phyloP scores from a whole-genome alignment of 1,284 basidiomycete species.

The Tilletiaria anomala region DNA sequence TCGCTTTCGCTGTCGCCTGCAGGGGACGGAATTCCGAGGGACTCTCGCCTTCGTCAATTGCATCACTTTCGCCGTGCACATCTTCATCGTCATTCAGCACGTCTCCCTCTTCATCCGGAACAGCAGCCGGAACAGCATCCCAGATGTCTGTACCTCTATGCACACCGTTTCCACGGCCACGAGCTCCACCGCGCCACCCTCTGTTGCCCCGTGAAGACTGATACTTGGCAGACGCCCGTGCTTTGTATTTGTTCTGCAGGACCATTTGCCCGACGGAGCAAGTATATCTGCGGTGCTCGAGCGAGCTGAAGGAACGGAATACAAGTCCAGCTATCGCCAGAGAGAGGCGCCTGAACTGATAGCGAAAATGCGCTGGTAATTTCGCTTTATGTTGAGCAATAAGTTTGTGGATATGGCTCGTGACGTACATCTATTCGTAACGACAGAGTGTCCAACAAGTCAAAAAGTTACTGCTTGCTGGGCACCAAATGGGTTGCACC shows the following conservation, averaged over 20 bases:
- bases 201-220: conserved; percentile 6
- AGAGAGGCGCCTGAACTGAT: too few species aligned
- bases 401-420: too few species aligned
- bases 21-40: conserved; percentile 1
- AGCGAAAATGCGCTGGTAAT: too few species aligned
- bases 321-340: too few species aligned
- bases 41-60: neutral
- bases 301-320: too few species aligned
- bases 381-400: too few species aligned
- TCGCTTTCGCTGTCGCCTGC: neutral
- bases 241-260: conserved; percentile 39
- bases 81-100: conserved; percentile 2
- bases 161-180: neutral
- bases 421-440: too few species aligned
- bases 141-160: neutral
- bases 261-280: too few species aligned
- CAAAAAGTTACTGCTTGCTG: too few species aligned
- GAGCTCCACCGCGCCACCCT: neutral
- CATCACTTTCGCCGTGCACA: conserved; percentile 1
- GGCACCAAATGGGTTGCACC: too few species aligned
- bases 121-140: neutral
- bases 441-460: too few species aligned
- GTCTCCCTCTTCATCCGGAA: neutral
- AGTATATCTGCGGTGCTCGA: too few species aligned
- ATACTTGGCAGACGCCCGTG: conserved; percentile 31